Evolutionary conservation across 2,329 filamentous ascomycete genomes (phyloP).

Genomic region (Pyricularia sp.): DNA sequence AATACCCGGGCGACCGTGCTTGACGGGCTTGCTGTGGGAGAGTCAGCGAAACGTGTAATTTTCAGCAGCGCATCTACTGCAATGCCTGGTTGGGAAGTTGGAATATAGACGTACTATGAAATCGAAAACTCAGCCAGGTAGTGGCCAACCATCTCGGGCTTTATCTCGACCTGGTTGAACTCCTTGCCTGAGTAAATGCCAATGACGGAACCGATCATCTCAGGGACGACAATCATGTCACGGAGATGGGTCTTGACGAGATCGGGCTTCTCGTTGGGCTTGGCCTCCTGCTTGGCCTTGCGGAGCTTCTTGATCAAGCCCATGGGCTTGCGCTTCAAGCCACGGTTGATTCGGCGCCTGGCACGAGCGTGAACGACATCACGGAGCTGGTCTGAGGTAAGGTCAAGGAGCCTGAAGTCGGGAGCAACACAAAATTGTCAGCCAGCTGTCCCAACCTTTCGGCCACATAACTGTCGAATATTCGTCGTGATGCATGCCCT

Average conservation of each 20-base stretch:
- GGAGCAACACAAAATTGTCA: background rate
- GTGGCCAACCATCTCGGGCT: conserved; percentile 99
- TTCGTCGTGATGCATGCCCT: background rate
- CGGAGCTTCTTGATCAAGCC: conserved; percentile 99
- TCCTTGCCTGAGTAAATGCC: conserved; percentile 99
- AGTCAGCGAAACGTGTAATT: conserved; percentile 9
- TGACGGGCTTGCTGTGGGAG: conserved; percentile 82
- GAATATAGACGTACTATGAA: conserved; percentile 72
- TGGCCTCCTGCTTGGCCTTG: conserved; percentile 97
- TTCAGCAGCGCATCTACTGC: background rate
- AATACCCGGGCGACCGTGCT: conserved; percentile 99
- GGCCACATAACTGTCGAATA: background rate
- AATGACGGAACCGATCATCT: conserved; percentile 99
- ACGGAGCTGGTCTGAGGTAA: conserved; percentile 95
- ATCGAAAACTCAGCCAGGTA: conserved; percentile 99
- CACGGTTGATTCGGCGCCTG: conserved; percentile 98
- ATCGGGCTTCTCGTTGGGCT: conserved; percentile 99
- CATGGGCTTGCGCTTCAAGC: conserved; percentile 99
- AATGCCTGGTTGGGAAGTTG: background rate
- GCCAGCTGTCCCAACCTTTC: background rate
- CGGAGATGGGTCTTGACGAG: conserved; percentile 98
- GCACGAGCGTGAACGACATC: conserved; percentile 99
- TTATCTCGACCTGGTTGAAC: conserved; percentile 99
- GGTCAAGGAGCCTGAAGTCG: conserved; percentile 78
- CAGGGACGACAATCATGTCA: conserved; percentile 99